A percentile compares a stretch with the other conserved stretches of the same genome.
Conservation (phyloP, 2,329 filamentous ascomycete species). For the Colletotrichum karsti region DNA sequence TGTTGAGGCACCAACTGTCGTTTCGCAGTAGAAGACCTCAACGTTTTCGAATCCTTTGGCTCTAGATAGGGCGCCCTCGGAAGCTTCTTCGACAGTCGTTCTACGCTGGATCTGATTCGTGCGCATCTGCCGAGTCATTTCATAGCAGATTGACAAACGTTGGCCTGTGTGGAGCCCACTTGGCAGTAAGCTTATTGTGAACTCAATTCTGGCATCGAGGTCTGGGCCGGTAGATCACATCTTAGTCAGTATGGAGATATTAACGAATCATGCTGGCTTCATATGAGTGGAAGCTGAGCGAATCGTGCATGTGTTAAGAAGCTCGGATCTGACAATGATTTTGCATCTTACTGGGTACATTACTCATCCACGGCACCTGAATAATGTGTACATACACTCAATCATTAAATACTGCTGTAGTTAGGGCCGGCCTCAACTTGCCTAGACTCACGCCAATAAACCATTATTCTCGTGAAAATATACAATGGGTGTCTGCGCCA, state of each 20-base stretch:
- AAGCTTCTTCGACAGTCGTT: not conserved
- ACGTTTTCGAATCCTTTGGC: not conserved
- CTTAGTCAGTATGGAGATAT: not conserved
- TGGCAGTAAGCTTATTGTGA: constrained; percentile 3
- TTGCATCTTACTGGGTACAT: too few species aligned
- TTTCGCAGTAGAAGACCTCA: not conserved
- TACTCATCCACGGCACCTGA: too few species aligned
- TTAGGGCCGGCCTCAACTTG: too few species aligned
- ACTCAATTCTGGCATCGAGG: not conserved
- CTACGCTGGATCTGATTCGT: not conserved
- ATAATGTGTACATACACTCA: too few species aligned
- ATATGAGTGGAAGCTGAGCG: too few species aligned
- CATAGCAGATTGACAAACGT: not conserved
- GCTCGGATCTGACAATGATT: too few species aligned
- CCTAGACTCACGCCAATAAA: too few species aligned
- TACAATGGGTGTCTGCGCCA: too few species aligned
- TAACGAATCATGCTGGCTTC: not conserved
- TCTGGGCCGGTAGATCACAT: not conserved
- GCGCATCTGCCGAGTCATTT: not conserved
- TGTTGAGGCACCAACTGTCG: not conserved
- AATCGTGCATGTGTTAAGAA: too few species aligned
- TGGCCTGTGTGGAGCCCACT: not conserved
- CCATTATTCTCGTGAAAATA: too few species aligned
- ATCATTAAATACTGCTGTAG: too few species aligned
- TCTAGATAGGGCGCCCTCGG: not conserved